These are phyloP conservation scores for Brassica carinata DNA, from an alignment of 345 rosid genomes.

Conservation along the genomic window DNA sequence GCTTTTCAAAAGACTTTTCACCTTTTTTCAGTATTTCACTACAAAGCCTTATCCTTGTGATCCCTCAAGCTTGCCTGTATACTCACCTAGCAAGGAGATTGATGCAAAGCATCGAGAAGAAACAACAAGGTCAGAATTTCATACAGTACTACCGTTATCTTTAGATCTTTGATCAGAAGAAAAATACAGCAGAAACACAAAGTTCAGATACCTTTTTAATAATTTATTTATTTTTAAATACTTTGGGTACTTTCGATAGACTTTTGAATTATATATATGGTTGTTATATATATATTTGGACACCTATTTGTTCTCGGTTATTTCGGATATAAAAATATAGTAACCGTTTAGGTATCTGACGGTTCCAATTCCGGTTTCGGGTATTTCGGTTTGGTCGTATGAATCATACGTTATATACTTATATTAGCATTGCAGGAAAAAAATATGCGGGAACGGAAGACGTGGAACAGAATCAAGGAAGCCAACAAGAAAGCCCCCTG, in stretches of 20 bases:
- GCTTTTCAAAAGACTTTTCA: not conserved
- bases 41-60: constrained; percentile 86
- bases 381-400: no score
- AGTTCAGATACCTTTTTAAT: no score
- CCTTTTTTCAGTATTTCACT: constrained; percentile 68
- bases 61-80: constrained; percentile 86
- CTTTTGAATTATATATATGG: no score
- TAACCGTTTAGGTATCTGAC: no score
- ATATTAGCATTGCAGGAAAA: constrained; percentile 60
- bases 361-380: no score
- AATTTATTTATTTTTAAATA: no score
- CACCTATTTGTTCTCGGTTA: no score
- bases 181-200: no score
- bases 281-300: no score
- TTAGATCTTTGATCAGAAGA: constrained; percentile 6
- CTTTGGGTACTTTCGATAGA: no score
- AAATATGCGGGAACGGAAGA: constrained; percentile 58
- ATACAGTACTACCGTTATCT: not conserved
- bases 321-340: no score
- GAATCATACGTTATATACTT: no score
- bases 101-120: constrained; percentile 90
- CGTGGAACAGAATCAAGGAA: constrained; percentile 69
- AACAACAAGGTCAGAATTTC: constrained; percentile 56
- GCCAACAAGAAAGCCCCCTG: constrained; percentile 59
- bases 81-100: constrained; percentile 93